Evolutionary conservation across 805 yeast species (phyloP).

Genomic region (Kockiozyma suomiensis): DNA sequence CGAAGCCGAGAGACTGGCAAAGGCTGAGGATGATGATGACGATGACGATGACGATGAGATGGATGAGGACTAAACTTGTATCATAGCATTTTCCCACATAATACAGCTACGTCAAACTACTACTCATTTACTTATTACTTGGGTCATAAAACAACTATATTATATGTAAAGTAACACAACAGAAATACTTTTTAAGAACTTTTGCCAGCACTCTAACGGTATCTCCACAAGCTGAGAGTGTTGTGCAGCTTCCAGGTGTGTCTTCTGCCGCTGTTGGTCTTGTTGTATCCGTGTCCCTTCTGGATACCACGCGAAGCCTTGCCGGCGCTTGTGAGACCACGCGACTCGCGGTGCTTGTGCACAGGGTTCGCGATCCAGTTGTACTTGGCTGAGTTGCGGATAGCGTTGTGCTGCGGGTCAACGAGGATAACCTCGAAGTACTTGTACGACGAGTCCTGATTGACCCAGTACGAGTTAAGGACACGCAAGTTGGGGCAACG

Average conservation of each 20-base stretch:
- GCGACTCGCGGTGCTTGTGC: slow-evolving; percentile 99
- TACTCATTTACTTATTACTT: neutral
- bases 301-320: slow-evolving; percentile 99
- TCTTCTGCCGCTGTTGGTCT: slow-evolving; percentile 91
- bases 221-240: slow-evolving; percentile 99
- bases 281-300: slow-evolving; percentile 99
- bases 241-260: slow-evolving; percentile 99
- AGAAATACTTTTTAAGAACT: slow-evolving; percentile 7
- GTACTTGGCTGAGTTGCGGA: slow-evolving; percentile 97
- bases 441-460: slow-evolving; percentile 99
- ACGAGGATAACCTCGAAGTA: slow-evolving; percentile 95
- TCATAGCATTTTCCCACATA: slow-evolving; percentile 10
- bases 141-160: neutral
- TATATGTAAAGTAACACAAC: neutral
- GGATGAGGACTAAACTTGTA: slow-evolving; percentile 28
- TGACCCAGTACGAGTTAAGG: slow-evolving; percentile 99
- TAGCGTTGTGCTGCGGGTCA: slow-evolving; percentile 97
- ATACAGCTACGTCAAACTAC: neutral
- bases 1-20: slow-evolving; percentile 83
- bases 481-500: slow-evolving; percentile 99
- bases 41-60: slow-evolving; percentile 61
- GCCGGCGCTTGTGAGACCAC: slow-evolving; percentile 98
- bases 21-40: slow-evolving; percentile 78
- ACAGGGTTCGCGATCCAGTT: slow-evolving; percentile 99
- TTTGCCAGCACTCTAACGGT: slow-evolving; percentile 69